Base-by-base conservation (phyloP, 371 early-diverging fungal species). In the Rhizopus stolonifer region DNA sequence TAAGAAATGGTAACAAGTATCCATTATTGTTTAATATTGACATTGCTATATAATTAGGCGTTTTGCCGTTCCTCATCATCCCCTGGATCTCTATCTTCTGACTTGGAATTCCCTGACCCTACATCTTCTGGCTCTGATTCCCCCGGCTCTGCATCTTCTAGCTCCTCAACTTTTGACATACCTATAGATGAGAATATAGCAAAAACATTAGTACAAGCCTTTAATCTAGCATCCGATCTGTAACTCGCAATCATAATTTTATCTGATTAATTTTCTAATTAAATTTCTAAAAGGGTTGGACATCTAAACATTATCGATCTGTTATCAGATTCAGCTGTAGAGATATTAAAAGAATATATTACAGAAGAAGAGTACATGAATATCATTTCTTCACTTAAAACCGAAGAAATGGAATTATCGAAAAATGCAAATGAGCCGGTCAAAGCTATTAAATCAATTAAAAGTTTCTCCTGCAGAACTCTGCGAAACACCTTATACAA, bases 391-490 rank as follows among this genome's bases (percentile, higher is more conserved):
- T 44, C 44, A 24, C 44, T 44, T 44, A 44, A 44, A 44, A 44
- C 44, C 24, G 25, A 44, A 44, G 44, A 44, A 24, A 11, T 25
- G n/a, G 40, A 50, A 9, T 26, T 50, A 5, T 24, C 50, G n/a
- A 39, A 50, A 38, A 50, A 38, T 39, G 40, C 50, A 23, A 40
- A 26, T 19, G 39, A 50, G 25, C 26, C 40, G 17, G 40, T 50
- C 40, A 23, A 42, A 21, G 43, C 51, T 4, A 31, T 51, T 19
- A 40, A 51, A 32, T 39, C 40, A 29, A 40, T 40, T 29, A 51
- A 51, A 42, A 40, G 11, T 32, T 51, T 40, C 51, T 51, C 51
- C 10, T 31, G 42, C 31, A 51, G 29, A 51, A 51, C 25, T 29
- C 21, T 51, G 51, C 29, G 32, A 21, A 51, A 51, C 22, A 40